Conservation (phyloP, 805 yeast species). For the Tanozyma kutaoensis region DNA sequence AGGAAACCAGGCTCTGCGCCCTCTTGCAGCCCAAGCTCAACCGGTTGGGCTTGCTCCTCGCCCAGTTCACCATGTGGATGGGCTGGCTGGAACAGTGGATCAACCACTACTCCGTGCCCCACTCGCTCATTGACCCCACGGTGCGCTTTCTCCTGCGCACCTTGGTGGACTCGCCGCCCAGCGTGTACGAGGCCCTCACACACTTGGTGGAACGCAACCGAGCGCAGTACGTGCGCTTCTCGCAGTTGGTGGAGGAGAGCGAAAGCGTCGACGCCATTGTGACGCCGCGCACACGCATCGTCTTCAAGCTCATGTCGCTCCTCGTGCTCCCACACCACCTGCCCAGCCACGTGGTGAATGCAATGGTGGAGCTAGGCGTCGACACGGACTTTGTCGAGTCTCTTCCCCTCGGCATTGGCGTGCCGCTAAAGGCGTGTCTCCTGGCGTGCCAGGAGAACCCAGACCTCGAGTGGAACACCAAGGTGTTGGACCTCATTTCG, state of each 20-base stretch:
- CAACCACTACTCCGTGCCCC: slow-evolving; percentile 33
- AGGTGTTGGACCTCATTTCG: slow-evolving; percentile 45
- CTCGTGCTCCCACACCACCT: slow-evolving; percentile 34
- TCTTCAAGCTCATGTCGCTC: slow-evolving; percentile 49
- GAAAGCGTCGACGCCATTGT: slow-evolving; percentile 44
- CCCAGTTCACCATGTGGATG: slow-evolving; percentile 52
- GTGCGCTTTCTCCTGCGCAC: slow-evolving; percentile 29
- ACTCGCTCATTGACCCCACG: slow-evolving; percentile 18
- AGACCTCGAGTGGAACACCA: slow-evolving; percentile 31
- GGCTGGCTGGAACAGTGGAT: slow-evolving; percentile 66
- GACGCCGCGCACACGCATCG: slow-evolving; percentile 53
- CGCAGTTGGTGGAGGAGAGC: slow-evolving; percentile 52
- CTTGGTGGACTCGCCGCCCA: slow-evolving; percentile 46
- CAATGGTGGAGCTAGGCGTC: slow-evolving; percentile 48
- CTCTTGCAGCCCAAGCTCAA: slow-evolving; percentile 20
- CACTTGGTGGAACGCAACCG: slow-evolving; percentile 32
- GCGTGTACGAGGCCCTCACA: slow-evolving; percentile 39
- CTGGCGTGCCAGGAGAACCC: slow-evolving; percentile 39
- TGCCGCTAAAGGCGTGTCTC: slow-evolving; percentile 55
- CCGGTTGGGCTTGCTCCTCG: slow-evolving; percentile 39
- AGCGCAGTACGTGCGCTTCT: slow-evolving; percentile 47
- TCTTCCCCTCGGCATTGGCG: slow-evolving; percentile 57
- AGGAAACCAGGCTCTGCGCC: slow-evolving; percentile 54
- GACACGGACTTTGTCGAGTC: slow-evolving; percentile 42
- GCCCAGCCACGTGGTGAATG: slow-evolving; percentile 40